Conservation (phyloP, 2,329 filamentous ascomycete genomes). For the Alternaria viburni region DNA sequence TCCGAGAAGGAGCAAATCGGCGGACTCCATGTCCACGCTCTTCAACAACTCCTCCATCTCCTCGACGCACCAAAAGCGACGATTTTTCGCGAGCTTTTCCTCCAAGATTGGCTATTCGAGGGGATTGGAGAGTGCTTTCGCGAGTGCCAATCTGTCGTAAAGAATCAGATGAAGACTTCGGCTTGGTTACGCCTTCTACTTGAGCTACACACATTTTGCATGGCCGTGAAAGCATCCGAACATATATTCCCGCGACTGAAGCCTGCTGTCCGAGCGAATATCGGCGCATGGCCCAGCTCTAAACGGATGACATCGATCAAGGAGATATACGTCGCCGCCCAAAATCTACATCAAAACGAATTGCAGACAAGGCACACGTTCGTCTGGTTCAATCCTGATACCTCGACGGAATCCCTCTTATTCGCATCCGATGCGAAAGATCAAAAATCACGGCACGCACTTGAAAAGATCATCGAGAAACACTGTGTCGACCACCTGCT, state of each 20-base stretch:
- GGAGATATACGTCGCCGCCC: slow-evolving; percentile 22
- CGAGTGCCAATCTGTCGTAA: slow-evolving; percentile 29
- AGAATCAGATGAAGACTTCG: slow-evolving; percentile 20
- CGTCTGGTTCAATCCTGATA: background rate
- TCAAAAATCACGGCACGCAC: background rate
- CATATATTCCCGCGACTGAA: slow-evolving; percentile 13
- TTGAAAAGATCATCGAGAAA: slow-evolving; percentile 24
- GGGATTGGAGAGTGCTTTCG: slow-evolving; percentile 32
- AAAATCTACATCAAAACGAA: background rate
- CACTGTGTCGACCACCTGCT: slow-evolving; percentile 27
- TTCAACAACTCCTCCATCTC: slow-evolving; percentile 24
- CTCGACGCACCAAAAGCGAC: slow-evolving; percentile 20
- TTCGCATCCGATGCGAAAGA: background rate
- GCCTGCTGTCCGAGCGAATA: background rate
- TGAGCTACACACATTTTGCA: slow-evolving; percentile 31
- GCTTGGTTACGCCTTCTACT: slow-evolving; percentile 26
- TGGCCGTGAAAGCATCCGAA: slow-evolving; percentile 19
- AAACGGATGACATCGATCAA: slow-evolving; percentile 14
- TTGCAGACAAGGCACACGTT: background rate
- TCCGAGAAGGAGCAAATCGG: slow-evolving; percentile 15
- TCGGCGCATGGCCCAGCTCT: background rate
- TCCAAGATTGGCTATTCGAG: slow-evolving; percentile 23
- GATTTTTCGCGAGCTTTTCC: slow-evolving; percentile 21
- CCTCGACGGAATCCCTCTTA: background rate
- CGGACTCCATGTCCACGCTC: slow-evolving; percentile 21